Evolutionary conservation across 1,139 yeast genomes (phyloP), one percentile per base, ranked within the genome.

Genomic region (Martiniozyma asiatica): DNA sequence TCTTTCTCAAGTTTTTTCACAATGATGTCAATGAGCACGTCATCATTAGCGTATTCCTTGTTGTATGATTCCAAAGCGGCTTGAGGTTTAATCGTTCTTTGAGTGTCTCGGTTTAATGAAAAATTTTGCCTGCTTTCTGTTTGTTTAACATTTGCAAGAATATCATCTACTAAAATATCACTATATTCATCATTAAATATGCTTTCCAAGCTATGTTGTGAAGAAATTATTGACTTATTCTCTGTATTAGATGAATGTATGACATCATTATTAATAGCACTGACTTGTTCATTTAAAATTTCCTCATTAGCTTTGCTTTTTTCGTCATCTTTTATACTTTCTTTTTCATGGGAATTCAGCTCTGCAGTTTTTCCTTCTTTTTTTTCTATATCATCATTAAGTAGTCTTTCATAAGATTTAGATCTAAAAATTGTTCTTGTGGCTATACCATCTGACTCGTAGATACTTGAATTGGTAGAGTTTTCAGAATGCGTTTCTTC

Each of bases 1-100:
- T 44, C 45, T 14, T 26, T 30, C 30, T 41, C 43, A 13, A 48
- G 29, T 20, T 41, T 44, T 1, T 33, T 25, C 8, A 49, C 34
- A 2, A 47, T 41, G 1, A 44, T 36, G 19, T 41, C 32, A 4
- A 45, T 42, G 14, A 49, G 28, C 12, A 29, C 25, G 5, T 20
- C 21, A 17, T 36, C 37, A 8, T 29, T 25, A 5, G 18, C 14
- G n/a, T 25, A 21, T 5, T 25, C 21, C 5, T 20, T 20, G 4
- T 22, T 16, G n/a, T n/a, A n/a, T n/a, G n/a, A n/a, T n/a, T n/a
- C n/a, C n/a, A n/a, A n/a, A n/a, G n/a, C n/a, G n/a, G n/a, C n/a
- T n/a, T n/a, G n/a, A n/a, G n/a, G n/a, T n/a, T n/a, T n/a, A n/a
- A n/a, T n/a, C n/a, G n/a, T n/a, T n/a, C n/a, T n/a, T n/a, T n/a